Conservation (phyloP, 163 green algal genomes). For the Chlorella variabilis region DNA sequence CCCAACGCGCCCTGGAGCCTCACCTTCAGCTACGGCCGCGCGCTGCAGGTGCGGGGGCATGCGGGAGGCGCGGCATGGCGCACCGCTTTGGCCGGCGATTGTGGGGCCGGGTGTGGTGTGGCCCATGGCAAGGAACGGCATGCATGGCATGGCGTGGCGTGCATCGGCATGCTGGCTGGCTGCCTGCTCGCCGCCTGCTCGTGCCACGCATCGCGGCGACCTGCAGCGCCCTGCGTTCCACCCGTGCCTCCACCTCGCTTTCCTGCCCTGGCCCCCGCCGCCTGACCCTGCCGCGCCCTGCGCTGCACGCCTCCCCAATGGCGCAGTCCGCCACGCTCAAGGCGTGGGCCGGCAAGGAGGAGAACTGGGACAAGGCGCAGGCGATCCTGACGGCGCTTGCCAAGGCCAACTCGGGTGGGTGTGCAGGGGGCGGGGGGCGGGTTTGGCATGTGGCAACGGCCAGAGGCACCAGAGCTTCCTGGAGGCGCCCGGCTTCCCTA, state of each 20-base stretch:
- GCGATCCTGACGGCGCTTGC: slow-evolving; percentile 81
- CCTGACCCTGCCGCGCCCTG: background rate
- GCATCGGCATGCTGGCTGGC: no score
- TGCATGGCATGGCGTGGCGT: no score
- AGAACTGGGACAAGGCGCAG: slow-evolving; percentile 78
- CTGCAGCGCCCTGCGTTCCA: background rate
- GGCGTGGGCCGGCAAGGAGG: slow-evolving; percentile 79
- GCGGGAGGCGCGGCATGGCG: background rate
- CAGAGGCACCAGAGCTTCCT: no score
- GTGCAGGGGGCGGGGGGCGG: slow-evolving; percentile 53
- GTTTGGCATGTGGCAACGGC: no score
- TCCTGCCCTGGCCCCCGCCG: no score
- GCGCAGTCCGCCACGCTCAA: slow-evolving; percentile 89
- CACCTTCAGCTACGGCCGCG: slow-evolving; percentile 94
- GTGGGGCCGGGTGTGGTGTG: background rate
- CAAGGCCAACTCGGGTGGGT: slow-evolving; percentile 71
- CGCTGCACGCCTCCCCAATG: background rate
- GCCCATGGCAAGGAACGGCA: no score
- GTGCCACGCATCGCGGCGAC: background rate
- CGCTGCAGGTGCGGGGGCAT: slow-evolving; percentile 73
- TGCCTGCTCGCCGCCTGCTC: no score
- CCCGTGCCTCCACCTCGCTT: background rate
- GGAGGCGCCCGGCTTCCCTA: no score
- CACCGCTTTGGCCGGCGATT: background rate
- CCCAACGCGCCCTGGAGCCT: slow-evolving; percentile 86